These are phyloP conservation scores for Penicillium tannophilum DNA, from an alignment of 495 filamentous ascomycete genomes.

Conservation along the genomic window DNA sequence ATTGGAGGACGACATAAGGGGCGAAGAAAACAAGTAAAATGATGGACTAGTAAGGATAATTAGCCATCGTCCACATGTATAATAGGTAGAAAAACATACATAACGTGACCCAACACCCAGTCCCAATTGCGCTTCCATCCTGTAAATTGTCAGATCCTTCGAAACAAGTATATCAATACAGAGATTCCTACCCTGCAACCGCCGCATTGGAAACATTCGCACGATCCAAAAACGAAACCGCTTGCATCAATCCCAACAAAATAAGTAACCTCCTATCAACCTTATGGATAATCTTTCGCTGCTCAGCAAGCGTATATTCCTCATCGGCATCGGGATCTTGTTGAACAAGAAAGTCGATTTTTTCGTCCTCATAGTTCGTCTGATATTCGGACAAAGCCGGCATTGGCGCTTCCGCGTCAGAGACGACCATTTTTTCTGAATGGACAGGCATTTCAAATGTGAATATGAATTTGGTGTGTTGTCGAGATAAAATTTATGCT, in stretches of 20 bases:
- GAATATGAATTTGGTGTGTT: too few relatives aligned
- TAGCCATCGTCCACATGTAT: neutral
- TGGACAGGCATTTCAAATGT: too few relatives aligned
- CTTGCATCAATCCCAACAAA: constrained; percentile 6
- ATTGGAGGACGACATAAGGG: constrained; percentile 13
- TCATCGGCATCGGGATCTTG: constrained; percentile 1
- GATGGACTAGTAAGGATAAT: constrained; percentile 7
- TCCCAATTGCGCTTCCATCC: neutral
- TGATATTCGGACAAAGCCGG: neutral
- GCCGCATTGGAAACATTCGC: constrained; percentile 4
- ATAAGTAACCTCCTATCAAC: constrained; percentile 8
- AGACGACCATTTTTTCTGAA: too few relatives aligned
- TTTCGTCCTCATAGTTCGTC: neutral
- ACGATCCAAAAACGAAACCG: constrained; percentile 9
- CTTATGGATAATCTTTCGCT: constrained; percentile 8
- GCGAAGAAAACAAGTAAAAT: constrained; percentile 13
- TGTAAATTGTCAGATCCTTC: neutral
- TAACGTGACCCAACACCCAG: constrained; percentile 6
- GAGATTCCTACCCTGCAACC: constrained; percentile 6
- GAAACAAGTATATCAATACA: neutral
- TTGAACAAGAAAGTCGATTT: neutral
- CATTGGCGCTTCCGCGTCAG: neutral
- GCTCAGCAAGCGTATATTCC: neutral
- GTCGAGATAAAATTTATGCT: too few relatives aligned
- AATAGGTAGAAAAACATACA: constrained; percentile 3